Evolutionary conservation across 2,329 filamentous ascomycete genomes (phyloP), one percentile per base, ranked within the genome.

Genomic region (Botrytis porri): DNA sequence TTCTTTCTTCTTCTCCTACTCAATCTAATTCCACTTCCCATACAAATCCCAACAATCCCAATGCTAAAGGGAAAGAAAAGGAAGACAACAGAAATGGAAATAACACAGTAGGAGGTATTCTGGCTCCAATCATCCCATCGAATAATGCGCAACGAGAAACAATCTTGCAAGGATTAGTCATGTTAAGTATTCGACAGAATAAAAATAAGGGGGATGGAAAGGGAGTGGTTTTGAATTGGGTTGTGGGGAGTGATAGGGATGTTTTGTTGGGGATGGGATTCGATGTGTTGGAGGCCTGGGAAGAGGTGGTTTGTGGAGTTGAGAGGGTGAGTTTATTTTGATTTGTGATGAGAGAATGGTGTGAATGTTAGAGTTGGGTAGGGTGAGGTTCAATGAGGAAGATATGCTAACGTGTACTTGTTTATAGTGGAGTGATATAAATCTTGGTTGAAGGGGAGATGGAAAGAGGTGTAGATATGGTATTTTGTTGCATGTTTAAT

Each of bases 181-280:
- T 92, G 74, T 81, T 92, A 66, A 90, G 89, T 1, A 89, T 92
- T 78, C 85, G 87, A 74, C 89, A 92, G 81, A 87, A 91, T 80
- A 90, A 90, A 77, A 85, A 86, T 76, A 86, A 90, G 78, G 88
- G 88, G n/a, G 87, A 87, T 72, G 86, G 85, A 78, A 86, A 86
- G 3, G 77, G 77, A 71, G 82, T 92, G 73, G 45, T 73, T 14
- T 82, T 92, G 75, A 90, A 92, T 80, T 80, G 78, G 79, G 78
- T 80, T 35, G 65, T 75, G 29, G 78, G 77, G 0, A 78, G 80
- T 20, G 76, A 79, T 73, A 76, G 78, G 70, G 93, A 96, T 81
- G 89, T 90, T 51, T 84, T 97, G 73, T 86, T 90, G 72, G 89
- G 89, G 0, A 93, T 97, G 91, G 93, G 93, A 1, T 97, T 97